Percentiles rank a stretch among this genome's conserved stretches.
Conservation (phyloP, 345 rosid species). For the Sonneratia alba region DNA sequence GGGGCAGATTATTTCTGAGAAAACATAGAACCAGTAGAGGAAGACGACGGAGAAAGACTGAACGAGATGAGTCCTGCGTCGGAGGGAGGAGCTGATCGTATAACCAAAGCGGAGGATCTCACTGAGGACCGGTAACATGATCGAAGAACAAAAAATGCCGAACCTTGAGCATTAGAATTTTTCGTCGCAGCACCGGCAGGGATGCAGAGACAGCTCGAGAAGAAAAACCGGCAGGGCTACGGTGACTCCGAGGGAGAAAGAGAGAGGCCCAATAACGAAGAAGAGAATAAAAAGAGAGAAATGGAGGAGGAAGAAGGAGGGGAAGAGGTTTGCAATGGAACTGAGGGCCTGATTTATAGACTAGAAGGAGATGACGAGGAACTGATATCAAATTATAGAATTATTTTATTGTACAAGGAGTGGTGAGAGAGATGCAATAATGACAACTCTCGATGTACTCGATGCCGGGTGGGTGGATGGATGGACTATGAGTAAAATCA, state of each 20-base stretch:
- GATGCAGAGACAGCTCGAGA: background rate
- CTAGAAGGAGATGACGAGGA: background rate
- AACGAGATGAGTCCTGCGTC: conserved; percentile 18
- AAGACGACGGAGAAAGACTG: conserved; percentile 21
- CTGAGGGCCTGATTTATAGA: conserved; percentile 6
- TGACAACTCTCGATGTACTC: background rate
- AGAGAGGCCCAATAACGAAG: background rate
- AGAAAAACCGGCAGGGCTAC: conserved; percentile 7
- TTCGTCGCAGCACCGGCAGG: too few relatives aligned
- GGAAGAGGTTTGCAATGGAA: conserved; percentile 6
- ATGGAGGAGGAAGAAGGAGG: conserved; percentile 2
- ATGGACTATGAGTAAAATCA: too few relatives aligned
- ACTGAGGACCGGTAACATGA: conserved; percentile 19
- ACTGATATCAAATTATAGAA: background rate
- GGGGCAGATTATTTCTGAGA: conserved; percentile 9
- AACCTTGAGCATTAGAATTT: background rate
- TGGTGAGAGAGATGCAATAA: background rate
- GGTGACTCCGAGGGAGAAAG: background rate
- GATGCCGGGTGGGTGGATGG: too few relatives aligned
- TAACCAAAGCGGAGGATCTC: conserved; percentile 19
- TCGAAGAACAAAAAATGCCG: conserved; percentile 5
- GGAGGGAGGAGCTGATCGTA: conserved; percentile 15
- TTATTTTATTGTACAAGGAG: background rate
- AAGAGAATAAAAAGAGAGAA: background rate
- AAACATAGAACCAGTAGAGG: conserved; percentile 26